A percentile compares a stretch with the other conserved stretches of the same genome.
Evolutionary conservation across 768 basidiomycete genomes (phyloP).

Genomic region (Mycena rosella): DNA sequence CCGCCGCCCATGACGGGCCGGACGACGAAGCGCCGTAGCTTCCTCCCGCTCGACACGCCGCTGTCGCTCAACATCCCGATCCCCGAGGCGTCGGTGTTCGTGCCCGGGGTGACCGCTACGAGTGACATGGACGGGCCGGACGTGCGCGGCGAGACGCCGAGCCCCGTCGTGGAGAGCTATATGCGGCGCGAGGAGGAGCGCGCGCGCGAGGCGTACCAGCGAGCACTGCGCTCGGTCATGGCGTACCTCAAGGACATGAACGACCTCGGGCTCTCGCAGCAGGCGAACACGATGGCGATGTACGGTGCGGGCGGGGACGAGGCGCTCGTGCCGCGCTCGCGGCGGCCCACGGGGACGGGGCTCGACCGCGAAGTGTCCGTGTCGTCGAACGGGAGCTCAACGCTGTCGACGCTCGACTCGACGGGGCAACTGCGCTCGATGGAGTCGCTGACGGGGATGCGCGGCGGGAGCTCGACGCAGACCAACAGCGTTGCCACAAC

Average conservation of each 20-base stretch:
- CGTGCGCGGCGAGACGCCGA: constrained; percentile 53
- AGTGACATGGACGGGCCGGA: constrained; percentile 51
- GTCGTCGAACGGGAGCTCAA: constrained; percentile 61
- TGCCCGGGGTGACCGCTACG: constrained; percentile 62
- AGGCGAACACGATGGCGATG: constrained; percentile 66
- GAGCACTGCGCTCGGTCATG: constrained; percentile 92
- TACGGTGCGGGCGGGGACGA: constrained; percentile 69
- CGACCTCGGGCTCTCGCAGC: constrained; percentile 84
- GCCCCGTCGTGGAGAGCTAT: constrained; percentile 56
- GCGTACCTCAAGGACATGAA: constrained; percentile 97
- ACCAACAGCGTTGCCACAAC: constrained; percentile 83
- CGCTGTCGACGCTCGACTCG: constrained; percentile 51
- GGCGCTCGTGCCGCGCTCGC: constrained; percentile 58
- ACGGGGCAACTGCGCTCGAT: constrained; percentile 72
- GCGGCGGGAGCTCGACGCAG: constrained; percentile 70
- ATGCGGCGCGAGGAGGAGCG: constrained; percentile 79
- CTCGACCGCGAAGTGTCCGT: constrained; percentile 69
- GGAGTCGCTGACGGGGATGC: constrained; percentile 72
- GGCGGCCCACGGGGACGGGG: constrained; percentile 79
- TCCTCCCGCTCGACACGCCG: constrained; percentile 85
- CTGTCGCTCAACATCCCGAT: constrained; percentile 67
- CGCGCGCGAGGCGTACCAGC: constrained; percentile 76
- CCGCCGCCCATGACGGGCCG: constrained; percentile 57
- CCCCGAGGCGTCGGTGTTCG: constrained; percentile 72
- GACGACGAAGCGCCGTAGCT: constrained; percentile 84